These are phyloP conservation scores for Cladosporium sp. DNA, from an alignment of 2,329 filamentous ascomycete genomes.

Conservation along the genomic window DNA sequence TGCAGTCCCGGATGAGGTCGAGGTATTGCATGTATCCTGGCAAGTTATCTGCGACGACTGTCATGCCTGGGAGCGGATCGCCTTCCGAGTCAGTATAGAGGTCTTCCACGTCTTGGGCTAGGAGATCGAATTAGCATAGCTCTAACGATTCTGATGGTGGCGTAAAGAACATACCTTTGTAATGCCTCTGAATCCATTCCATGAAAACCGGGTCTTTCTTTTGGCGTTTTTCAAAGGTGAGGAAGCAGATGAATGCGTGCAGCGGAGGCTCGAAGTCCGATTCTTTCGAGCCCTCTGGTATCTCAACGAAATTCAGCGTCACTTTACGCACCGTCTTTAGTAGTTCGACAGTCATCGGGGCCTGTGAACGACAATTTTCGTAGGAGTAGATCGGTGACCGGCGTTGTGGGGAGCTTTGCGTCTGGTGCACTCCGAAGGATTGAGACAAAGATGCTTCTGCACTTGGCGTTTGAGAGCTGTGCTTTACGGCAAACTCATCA, in stretches of 20 bases:
- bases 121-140: background rate
- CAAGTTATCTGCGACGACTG: constrained; percentile 11
- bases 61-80: background rate
- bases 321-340: constrained; percentile 10
- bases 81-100: background rate
- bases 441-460: background rate
- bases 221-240: constrained; percentile 10
- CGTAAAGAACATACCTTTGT: background rate
- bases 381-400: constrained; percentile 14
- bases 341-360: background rate
- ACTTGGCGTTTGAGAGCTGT: background rate
- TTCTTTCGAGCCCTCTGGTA: background rate
- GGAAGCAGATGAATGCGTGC: constrained; percentile 11
- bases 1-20: constrained; percentile 13
- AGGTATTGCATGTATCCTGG: constrained; percentile 14
- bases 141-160: background rate
- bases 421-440: background rate
- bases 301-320: constrained; percentile 4
- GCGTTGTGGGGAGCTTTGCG: too few relatives aligned
- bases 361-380: background rate
- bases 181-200: constrained; percentile 12
- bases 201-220: background rate
- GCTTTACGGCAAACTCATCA: background rate
- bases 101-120: background rate
- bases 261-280: constrained; percentile 6